Evolutionary conservation across 257 asterid genomes (phyloP).

Genomic region (Euphrasia confusa): DNA sequence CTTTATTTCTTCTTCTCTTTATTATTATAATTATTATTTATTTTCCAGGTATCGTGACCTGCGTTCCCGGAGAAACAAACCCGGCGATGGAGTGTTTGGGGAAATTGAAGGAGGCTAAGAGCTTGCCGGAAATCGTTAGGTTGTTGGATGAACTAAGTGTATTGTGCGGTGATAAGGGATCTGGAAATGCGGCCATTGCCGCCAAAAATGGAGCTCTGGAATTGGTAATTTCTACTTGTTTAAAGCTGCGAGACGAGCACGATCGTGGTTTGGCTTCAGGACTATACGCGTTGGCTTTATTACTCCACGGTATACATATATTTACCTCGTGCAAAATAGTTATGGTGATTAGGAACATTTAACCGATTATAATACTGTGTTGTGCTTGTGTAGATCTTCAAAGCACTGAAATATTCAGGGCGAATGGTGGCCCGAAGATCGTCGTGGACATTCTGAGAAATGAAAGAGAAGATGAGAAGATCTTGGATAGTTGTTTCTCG

Average conservation of each 20-base stretch:
- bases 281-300: slow-evolving; percentile 55
- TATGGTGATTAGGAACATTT: background rate
- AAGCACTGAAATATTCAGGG: slow-evolving; percentile 66
- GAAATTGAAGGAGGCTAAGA: slow-evolving; percentile 42
- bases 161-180: slow-evolving; percentile 44
- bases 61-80: slow-evolving; percentile 72
- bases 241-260: slow-evolving; percentile 43
- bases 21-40: too few relatives aligned
- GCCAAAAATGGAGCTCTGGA: slow-evolving; percentile 67
- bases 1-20: too few relatives aligned
- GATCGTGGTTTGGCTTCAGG: slow-evolving; percentile 50
- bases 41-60: slow-evolving; percentile 62
- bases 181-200: slow-evolving; percentile 71
- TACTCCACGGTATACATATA: slow-evolving; percentile 60
- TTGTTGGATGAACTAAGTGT: slow-evolving; percentile 46
- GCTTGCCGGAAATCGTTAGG: slow-evolving; percentile 28
- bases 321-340: background rate
- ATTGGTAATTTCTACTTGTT: slow-evolving; percentile 44
- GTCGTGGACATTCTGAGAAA: slow-evolving; percentile 46
- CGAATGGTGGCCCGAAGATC: slow-evolving; percentile 59
- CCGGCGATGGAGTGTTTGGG: slow-evolving; percentile 70
- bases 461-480: slow-evolving; percentile 41
- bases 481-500: slow-evolving; percentile 65
- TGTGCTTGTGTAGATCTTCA: slow-evolving; percentile 63
- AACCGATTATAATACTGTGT: slow-evolving; percentile 5